phyloP scores from a whole-genome alignment of 805 yeast species.

The Millerozyma acaciae region DNA sequence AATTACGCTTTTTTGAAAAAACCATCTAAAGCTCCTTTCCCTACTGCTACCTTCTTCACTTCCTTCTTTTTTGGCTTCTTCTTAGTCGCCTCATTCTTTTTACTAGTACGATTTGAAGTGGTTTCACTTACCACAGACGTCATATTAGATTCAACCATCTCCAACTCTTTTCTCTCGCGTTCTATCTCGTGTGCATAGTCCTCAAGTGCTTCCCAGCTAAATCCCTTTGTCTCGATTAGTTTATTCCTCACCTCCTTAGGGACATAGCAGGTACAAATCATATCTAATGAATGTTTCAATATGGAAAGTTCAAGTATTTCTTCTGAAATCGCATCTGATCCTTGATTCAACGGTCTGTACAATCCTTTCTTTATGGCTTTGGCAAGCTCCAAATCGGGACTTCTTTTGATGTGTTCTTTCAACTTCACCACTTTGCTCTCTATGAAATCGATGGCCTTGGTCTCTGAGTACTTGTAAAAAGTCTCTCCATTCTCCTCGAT shows the following conservation, averaged over 20 bases:
- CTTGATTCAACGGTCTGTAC: conserved; percentile 11
- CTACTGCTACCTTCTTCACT: conserved; percentile 44
- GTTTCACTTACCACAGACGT: conserved; percentile 16
- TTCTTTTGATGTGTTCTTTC: conserved; percentile 7
- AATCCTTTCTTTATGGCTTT: conserved; percentile 18
- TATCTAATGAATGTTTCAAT: conserved; percentile 40
- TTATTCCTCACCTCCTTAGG: conserved; percentile 21
- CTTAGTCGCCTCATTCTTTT: conserved; percentile 19
- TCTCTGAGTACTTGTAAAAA: conserved; percentile 39
- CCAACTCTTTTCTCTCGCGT: conserved; percentile 17
- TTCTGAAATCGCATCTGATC: conserved; percentile 27
- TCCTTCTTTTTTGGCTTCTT: conserved; percentile 21
- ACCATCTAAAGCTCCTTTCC: conserved; percentile 67
- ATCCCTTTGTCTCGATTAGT: conserved; percentile 12
- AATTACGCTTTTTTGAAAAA: conserved; percentile 48
- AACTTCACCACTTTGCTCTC: conserved; percentile 32
- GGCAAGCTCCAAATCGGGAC: conserved; percentile 13
- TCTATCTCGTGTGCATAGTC: conserved; percentile 13
- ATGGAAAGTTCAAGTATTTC: conserved; percentile 33
- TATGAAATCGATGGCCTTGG: conserved; percentile 37
- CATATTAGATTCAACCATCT: conserved; percentile 25
- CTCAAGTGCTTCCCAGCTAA: conserved; percentile 20
- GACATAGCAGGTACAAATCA: conserved; percentile 44
- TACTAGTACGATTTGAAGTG: conserved; percentile 18
- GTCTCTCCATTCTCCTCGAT: conserved; percentile 30